Conservation (phyloP, 2,329 filamentous ascomycete genomes). For the Fusarium sp. region DNA sequence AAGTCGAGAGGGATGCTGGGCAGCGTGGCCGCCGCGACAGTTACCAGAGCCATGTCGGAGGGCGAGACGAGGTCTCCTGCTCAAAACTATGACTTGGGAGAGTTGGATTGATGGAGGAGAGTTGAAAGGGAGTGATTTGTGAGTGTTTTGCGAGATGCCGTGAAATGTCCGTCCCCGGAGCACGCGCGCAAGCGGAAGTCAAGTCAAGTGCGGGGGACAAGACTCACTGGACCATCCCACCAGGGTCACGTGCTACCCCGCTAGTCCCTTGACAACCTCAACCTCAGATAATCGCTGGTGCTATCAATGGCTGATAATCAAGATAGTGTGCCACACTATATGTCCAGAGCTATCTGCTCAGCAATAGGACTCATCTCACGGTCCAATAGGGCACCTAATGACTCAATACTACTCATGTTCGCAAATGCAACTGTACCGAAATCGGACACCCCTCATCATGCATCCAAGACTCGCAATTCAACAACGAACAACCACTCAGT, state of each 20-base stretch:
- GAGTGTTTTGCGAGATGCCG: background rate
- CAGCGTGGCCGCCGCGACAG: constrained; percentile 51
- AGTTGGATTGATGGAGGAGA: background rate
- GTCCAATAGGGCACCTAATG: background rate
- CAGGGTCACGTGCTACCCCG: background rate
- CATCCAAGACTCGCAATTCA: background rate
- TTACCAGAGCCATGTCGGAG: constrained; percentile 32
- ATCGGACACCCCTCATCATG: background rate
- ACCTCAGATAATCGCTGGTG: no score
- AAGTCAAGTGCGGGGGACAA: background rate
- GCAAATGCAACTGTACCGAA: background rate
- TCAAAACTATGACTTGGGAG: background rate
- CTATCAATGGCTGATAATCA: no score
- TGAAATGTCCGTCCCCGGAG: background rate
- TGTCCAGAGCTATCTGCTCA: background rate
- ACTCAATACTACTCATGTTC: background rate
- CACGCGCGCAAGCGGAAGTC: background rate
- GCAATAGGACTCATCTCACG: background rate
- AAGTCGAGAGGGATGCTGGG: constrained; percentile 66
- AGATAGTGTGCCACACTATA: background rate
- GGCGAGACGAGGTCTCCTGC: background rate
- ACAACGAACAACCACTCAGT: background rate
- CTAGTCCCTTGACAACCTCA: background rate
- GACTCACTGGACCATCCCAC: background rate
- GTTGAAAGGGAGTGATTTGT: background rate